Conservation (phyloP, 257 asterid species). For the Ophiorrhiza pumila region DNA sequence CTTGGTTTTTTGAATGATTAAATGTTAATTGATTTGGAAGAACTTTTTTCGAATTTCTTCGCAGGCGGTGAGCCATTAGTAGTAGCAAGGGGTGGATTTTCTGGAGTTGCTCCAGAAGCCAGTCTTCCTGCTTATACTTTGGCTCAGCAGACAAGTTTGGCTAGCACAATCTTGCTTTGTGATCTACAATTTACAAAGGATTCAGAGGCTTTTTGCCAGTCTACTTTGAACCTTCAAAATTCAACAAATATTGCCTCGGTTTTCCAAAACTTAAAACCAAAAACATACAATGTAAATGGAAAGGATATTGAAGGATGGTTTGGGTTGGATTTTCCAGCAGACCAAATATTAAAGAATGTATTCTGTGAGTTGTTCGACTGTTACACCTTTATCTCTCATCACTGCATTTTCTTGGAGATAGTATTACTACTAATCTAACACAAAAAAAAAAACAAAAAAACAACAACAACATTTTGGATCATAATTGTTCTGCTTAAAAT, state of each 20-base stretch:
- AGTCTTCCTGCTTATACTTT: slow-evolving; percentile 38
- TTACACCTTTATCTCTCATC: neutral
- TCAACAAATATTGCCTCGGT: slow-evolving; percentile 41
- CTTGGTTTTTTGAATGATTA: neutral
- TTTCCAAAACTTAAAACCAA: slow-evolving; percentile 45
- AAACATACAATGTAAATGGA: slow-evolving; percentile 56
- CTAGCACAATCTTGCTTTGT: slow-evolving; percentile 60
- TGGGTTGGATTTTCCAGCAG: slow-evolving; percentile 55
- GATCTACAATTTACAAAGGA: slow-evolving; percentile 75
- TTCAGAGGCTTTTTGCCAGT: slow-evolving; percentile 49
- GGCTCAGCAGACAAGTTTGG: slow-evolving; percentile 38
- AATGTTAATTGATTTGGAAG: neutral
- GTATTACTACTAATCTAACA: no score
- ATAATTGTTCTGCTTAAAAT: neutral
- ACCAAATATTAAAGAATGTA: slow-evolving; percentile 37
- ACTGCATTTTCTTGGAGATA: neutral
- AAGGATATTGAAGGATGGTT: slow-evolving; percentile 57
- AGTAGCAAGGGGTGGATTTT: slow-evolving; percentile 48
- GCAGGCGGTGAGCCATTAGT: slow-evolving; percentile 36
- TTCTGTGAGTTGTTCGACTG: slow-evolving; percentile 34
- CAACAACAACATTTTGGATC: neutral
- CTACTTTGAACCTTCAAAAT: slow-evolving; percentile 52
- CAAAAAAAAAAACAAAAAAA: neutral
- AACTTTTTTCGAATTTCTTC: neutral
- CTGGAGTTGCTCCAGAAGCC: slow-evolving; percentile 73